These are phyloP conservation scores for Stephanodiscus triporus DNA, from an alignment of 108 stramenopile species.

Conservation along the genomic window DNA sequence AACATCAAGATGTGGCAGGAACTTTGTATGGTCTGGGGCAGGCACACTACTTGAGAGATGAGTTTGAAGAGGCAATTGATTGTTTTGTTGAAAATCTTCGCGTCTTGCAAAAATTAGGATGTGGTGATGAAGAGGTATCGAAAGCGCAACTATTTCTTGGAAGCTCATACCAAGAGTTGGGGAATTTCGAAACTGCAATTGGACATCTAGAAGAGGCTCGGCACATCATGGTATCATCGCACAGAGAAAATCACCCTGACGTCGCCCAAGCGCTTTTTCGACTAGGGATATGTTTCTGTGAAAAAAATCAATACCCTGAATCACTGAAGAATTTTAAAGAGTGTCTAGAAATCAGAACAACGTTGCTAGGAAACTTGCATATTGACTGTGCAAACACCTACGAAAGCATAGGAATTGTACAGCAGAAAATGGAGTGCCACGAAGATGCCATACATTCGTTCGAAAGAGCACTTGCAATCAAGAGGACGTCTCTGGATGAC, in stretches of 20 bases:
- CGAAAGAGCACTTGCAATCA: constrained; percentile 52
- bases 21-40: constrained; percentile 40
- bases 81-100: constrained; percentile 49
- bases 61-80: constrained; percentile 38
- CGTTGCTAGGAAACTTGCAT: constrained; percentile 38
- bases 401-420: constrained; percentile 58
- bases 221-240: constrained; percentile 19
- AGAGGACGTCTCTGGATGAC: constrained; percentile 36
- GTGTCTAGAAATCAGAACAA: constrained; percentile 33
- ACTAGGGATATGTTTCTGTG: constrained; percentile 46
- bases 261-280: constrained; percentile 47
- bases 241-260: constrained; percentile 43
- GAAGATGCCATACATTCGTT: constrained; percentile 46
- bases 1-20: constrained; percentile 35
- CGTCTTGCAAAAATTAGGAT: constrained; percentile 13
- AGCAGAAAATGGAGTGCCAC: constrained; percentile 47
- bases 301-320: constrained; percentile 30
- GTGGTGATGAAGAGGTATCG: constrained; percentile 22
- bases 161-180: constrained; percentile 43
- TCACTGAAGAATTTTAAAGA: constrained; percentile 44
- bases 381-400: constrained; percentile 47
- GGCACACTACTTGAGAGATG: constrained; percentile 49
- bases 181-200: constrained; percentile 34
- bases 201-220: constrained; percentile 30
- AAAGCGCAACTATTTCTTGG: constrained; percentile 46